Evolutionary conservation across 2,329 filamentous ascomycete species (phyloP).

Genomic region (Colletotrichum brevisporum): DNA sequence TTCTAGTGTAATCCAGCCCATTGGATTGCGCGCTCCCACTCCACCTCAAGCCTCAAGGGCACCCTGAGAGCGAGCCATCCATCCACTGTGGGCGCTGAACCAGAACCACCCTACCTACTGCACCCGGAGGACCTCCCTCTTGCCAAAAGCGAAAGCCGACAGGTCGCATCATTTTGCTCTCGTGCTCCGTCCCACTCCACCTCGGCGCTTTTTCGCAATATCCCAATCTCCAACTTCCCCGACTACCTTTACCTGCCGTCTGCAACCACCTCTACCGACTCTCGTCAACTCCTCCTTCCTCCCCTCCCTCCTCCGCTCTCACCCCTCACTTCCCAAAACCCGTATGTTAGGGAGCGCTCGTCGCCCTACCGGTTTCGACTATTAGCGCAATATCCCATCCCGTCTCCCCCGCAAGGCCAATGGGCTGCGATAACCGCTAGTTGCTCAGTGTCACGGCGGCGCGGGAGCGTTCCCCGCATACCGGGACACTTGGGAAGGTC

Average conservation of each 20-base stretch:
- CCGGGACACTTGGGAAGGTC: conserved; percentile 52
- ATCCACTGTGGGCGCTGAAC: conserved; percentile 2
- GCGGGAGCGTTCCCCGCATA: conserved; percentile 72
- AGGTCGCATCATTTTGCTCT: conserved; percentile 41
- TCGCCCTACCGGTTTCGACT: conserved; percentile 21
- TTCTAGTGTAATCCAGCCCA: conserved; percentile 26
- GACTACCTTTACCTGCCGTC: conserved; percentile 25
- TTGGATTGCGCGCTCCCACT: conserved; percentile 19
- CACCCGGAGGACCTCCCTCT: conserved; percentile 19
- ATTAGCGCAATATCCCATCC: conserved; percentile 26
- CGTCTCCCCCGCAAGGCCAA: conserved; percentile 56
- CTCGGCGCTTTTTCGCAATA: conserved; percentile 42
- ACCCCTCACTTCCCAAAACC: conserved; percentile 41
- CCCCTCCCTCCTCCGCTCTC: conserved; percentile 36
- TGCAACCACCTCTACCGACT: conserved; percentile 16
- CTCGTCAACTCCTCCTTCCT: conserved; percentile 24
- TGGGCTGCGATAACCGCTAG: conserved; percentile 71
- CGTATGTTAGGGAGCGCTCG: conserved; percentile 36
- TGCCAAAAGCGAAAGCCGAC: conserved; percentile 38
- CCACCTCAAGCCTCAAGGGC: conserved; percentile 26
- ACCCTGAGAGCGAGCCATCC: conserved; percentile 9
- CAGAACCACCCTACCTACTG: conserved; percentile 17
- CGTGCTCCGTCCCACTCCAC: conserved; percentile 39
- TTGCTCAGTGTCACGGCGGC: conserved; percentile 68
- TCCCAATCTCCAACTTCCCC: conserved; percentile 38